Base-by-base conservation (phyloP, 2,329 filamentous ascomycete species). In the Pseudogymnoascus sp. region DNA sequence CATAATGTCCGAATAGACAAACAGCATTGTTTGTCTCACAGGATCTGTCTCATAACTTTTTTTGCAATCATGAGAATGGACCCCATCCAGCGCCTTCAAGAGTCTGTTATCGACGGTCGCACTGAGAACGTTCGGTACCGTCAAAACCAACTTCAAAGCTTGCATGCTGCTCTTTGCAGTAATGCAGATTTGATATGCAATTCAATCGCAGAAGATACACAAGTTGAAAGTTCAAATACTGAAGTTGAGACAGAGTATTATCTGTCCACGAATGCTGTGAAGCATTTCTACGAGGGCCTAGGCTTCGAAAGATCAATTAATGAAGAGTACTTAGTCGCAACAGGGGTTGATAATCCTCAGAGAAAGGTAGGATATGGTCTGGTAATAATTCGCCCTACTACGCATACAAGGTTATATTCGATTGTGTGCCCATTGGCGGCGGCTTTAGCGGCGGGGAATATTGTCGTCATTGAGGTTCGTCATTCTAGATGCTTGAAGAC, bases 391-490 rank as follows among this genome's bases (percentile, higher is more conserved):
- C 75, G 79, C 58, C 79, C 80, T 1, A 71, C 73, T 7, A 70
- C 64, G 5, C 78, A 83, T 68, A 82, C 77, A 0, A 69, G 78
- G 9, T 77, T 84, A 63, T 82, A 77, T 65, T 80, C 77, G 0
- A 66, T 76, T 1, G 65, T 82, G 14, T 72, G 71, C 2, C 75
- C 79, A 0, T 59, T 83, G 39, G 75, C 74, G 35, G 76, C 79
- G 5, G 79, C 80, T 6, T 65, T 83, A 28, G 76, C 77, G 1
- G 78, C 79, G 9, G 81, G 81, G 0, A 83, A 82, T 63, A 82
- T 79, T 66, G 74, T 82, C 3, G 72, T 79, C 28, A 52, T 83
- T 9, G 77, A 81, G 72, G 80, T 81, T 64, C 66, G 72, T 61
- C 23, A n/a, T 45, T 11, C 16, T 11, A 4, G 16, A 41, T 14